Base-by-base conservation (phyloP, 768 basidiomycete species). In the Hebeloma cylindrosporum region DNA sequence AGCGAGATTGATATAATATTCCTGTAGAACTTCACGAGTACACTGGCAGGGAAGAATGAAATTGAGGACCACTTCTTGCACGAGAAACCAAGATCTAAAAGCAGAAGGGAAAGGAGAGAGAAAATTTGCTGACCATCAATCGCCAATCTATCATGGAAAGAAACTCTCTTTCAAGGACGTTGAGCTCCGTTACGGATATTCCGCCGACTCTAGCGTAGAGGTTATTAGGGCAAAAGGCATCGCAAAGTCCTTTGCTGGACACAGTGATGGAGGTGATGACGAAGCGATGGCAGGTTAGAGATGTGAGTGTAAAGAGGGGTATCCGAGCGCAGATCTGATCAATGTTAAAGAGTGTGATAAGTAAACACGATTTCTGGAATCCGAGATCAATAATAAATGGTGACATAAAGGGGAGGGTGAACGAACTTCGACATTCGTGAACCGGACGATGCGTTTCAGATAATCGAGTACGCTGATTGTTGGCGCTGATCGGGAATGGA, bases 171-270 rank as follows among this genome's bases (percentile, higher is more conserved):
- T 99, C 96, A 50, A 99, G 80, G 58, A 89, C 73, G 70, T 97
- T 95, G 65, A 98, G 81, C 69, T 99, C 95, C 48, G 78, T 74
- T 37, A 93, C 76, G 51, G 88, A 83, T 62, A 97, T 92, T 44
- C 96, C 96, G 57, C 96, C 96, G 23, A 99, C 94, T 67, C 86
- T 88, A 53, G 96, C 92, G 69, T 98, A 98, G 60, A 94, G 82
- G 45, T 78, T 81, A 65, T 98, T 98, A 36, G 90, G 92, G 70
- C 90, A 95, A 65, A 98, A 98, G 14, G 83, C 80, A 69, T 99
- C 96, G 66, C 90, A 94, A 33, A 97, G 82, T 0, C 93, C 92
- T 68, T 99, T 98, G 71, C 84, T 88, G 50, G 91, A 87, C 47
- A 93, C 91, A 22, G 89, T 82, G 64, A 97, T 85, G 56, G 92